Evolutionary conservation across 352 stramenopile species (phyloP).

Genomic region (Phytopythium mirpurense): DNA sequence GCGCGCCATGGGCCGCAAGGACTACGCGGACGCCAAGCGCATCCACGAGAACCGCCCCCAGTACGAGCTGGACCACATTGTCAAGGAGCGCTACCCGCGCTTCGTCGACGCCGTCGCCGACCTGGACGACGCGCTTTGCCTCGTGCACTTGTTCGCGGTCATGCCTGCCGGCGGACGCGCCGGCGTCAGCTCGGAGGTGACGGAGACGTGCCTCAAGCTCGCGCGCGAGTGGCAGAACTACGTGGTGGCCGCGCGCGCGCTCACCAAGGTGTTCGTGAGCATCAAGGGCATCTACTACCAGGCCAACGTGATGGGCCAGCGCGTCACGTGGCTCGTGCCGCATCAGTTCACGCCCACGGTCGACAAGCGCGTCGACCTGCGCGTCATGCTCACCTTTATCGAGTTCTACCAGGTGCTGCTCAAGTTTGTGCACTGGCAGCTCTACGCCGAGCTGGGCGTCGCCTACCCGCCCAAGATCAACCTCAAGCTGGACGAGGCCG

Average conservation of each 20-base stretch:
- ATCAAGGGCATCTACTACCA: conserved; percentile 99
- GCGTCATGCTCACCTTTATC: conserved; percentile 99
- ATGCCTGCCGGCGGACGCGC: conserved; percentile 85
- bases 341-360: conserved; percentile 98
- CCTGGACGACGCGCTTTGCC: conserved; percentile 97
- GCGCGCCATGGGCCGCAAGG: conserved; percentile 81
- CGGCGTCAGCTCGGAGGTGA: conserved; percentile 83
- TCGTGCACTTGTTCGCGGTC: conserved; percentile 96
- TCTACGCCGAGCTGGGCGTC: conserved; percentile 95
- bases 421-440: conserved; percentile 98
- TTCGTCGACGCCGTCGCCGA: conserved; percentile 97
- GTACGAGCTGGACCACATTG: conserved; percentile 97
- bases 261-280: conserved; percentile 98
- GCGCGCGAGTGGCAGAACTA: conserved; percentile 96
- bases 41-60: conserved; percentile 86
- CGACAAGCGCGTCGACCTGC: conserved; percentile 97
- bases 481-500: conserved; percentile 69
- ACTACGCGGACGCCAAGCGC: conserved; percentile 74
- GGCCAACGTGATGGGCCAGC: conserved; percentile 89
- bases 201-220: conserved; percentile 89
- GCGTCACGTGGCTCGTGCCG: conserved; percentile 97
- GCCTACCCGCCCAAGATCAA: conserved; percentile 93
- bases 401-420: conserved; percentile 99
- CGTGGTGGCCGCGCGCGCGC: conserved; percentile 81
- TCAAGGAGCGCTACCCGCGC: conserved; percentile 97